phyloP scores from a whole-genome alignment of 1,284 basidiomycete species.

The Ustilago sp. region DNA sequence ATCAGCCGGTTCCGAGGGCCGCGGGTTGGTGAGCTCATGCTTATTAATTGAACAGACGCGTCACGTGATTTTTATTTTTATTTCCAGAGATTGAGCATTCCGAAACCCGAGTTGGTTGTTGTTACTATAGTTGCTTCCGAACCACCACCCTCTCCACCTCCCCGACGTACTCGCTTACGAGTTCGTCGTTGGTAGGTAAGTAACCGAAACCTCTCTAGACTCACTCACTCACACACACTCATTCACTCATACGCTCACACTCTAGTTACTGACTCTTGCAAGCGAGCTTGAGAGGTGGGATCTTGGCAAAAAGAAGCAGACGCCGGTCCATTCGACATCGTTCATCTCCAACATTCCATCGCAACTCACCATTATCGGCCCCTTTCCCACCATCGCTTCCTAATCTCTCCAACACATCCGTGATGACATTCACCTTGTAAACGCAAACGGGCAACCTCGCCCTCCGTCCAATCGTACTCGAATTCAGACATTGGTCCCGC shows the following conservation, averaged over 20 bases:
- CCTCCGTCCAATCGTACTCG: neutral
- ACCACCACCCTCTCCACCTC: too few species aligned
- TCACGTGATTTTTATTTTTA: too few species aligned
- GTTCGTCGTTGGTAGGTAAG: too few species aligned
- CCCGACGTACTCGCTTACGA: too few species aligned
- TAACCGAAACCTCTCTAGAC: too few species aligned
- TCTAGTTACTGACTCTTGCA: neutral
- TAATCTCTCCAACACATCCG: neutral
- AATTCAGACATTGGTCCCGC: neutral
- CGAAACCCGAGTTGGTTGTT: too few species aligned
- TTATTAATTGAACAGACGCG: too few species aligned
- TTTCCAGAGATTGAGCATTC: too few species aligned
- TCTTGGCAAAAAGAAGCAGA: slow-evolving; percentile 1
- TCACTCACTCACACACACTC: too few species aligned
- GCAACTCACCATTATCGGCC: neutral
- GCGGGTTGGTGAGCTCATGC: too few species aligned
- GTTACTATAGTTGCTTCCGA: too few species aligned
- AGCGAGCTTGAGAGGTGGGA: neutral
- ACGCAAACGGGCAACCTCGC: neutral
- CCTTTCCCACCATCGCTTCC: neutral
- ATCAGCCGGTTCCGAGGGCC: too few species aligned
- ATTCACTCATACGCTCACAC: neutral
- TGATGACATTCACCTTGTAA: neutral
- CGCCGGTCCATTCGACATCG: neutral
- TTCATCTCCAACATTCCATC: neutral